Evolutionary conservation across 2,329 filamentous ascomycete species (phyloP), one percentile per base, ranked within the genome.

Genomic region (Neonectria magnoliae): DNA sequence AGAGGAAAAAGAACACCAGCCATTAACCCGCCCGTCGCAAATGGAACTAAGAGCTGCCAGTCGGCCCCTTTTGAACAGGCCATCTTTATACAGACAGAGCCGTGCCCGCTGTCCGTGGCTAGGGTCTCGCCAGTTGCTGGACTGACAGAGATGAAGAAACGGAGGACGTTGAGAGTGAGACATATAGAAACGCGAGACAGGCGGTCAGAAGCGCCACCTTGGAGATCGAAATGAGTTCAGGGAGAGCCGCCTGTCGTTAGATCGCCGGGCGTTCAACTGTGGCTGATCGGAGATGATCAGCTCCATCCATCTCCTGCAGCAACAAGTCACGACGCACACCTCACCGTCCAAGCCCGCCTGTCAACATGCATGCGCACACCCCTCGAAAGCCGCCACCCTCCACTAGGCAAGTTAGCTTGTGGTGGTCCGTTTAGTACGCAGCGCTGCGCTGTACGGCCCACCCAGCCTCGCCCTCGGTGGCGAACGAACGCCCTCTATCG

Each of bases 391-490:
- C 66, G 60, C 68, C 70, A 72, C 68, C 58, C 25, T 16, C 31
- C 13, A 31, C 29, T 25, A 36, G 29, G 27, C 18, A n/a, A 25
- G 25, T n/a, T 9, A 31, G 36, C 36, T n/a, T 16, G 14, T 38
- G 16, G 14, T 38, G 36, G 38, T 18, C 38, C 38, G 38, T 42
- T 42, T 42, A 20, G 38, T 42, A 36, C 33, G 33, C 29, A 8
- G 29, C 29, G 9, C 29, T 29, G 29, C 9, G 53, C 60, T 64
- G 57, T 52, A 57, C 55, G 42, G 53, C 61, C 68, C 59, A 65
- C 67, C 65, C 55, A 48, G 47, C 57, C 52, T 69, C 68, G 71
- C 71, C 71, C 36, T 38, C 38, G n/a, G 69, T 66, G 71, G 71
- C 71, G 66, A 71, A 67, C 55, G 66, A 67, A 29, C 29, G 29